phyloP scores from a whole-genome alignment of 148 eudicot species.

The Rhododendron mucronatum region DNA sequence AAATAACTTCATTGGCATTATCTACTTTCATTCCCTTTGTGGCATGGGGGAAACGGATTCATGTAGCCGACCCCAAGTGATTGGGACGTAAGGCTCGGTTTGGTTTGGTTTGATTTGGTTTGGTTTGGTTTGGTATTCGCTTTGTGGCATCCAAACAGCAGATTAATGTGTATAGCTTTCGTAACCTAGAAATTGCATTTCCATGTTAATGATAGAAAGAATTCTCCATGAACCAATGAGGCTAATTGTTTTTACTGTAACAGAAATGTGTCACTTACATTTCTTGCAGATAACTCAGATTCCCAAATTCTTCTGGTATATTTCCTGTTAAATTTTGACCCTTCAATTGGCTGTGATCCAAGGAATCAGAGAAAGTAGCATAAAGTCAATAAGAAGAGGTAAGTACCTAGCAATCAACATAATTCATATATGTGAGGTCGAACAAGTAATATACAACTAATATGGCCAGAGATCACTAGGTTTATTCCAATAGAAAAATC shows the following conservation, averaged over 20 bases:
- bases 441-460: neutral
- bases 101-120: too few relatives aligned
- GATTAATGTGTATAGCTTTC: neutral
- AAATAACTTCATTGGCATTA: neutral
- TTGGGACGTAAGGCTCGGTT: too few relatives aligned
- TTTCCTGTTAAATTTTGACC: constrained; percentile 68
- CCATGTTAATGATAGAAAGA: neutral
- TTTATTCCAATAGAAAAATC: neutral
- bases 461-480: neutral
- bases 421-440: neutral
- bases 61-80: too few relatives aligned
- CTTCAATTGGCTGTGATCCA: constrained; percentile 49
- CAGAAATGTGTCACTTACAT: constrained; percentile 41
- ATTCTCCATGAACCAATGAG: neutral
- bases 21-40: neutral
- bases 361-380: neutral
- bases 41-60: too few relatives aligned
- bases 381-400: neutral
- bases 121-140: neutral
- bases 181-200: neutral
- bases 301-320: constrained; percentile 54
- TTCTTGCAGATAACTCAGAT: constrained; percentile 42
- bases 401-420: neutral
- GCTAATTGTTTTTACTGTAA: neutral
- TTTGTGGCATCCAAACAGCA: neutral